These are phyloP conservation scores for Pestalotiopsis sp. DNA, from an alignment of 2,329 filamentous ascomycete genomes.

Conservation along the genomic window DNA sequence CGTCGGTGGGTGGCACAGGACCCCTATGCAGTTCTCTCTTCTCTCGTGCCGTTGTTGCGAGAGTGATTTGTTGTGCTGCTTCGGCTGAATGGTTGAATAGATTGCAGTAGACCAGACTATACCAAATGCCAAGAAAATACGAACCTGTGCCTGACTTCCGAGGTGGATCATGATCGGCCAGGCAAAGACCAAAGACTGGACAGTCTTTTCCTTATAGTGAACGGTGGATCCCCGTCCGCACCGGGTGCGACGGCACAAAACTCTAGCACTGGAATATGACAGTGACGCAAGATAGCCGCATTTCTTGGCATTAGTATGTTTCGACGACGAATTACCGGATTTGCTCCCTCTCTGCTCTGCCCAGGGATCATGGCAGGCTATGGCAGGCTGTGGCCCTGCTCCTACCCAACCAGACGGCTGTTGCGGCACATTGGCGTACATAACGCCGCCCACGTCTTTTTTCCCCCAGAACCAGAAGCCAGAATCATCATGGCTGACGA, in stretches of 20 bases:
- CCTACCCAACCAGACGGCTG: conserved; percentile 1
- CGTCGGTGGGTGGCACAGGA: not conserved
- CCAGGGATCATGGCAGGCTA: not conserved
- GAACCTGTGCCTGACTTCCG: not conserved
- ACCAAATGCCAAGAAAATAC: not conserved
- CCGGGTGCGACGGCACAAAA: conserved; percentile 2
- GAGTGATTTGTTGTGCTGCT: not conserved
- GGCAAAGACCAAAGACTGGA: not conserved
- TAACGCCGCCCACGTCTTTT: not conserved
- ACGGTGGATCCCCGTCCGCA: not conserved
- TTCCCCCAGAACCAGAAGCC: too few species aligned
- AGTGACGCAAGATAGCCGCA: conserved; percentile 16
- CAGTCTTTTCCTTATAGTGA: not conserved
- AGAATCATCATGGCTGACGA: not conserved
- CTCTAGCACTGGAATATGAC: not conserved
- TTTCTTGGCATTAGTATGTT: conserved; percentile 23
- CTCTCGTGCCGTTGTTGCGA: not conserved
- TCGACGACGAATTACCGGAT: conserved; percentile 15
- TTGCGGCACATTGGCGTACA: conserved; percentile 2
- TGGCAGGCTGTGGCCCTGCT: not conserved
- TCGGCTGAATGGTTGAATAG: too few species aligned
- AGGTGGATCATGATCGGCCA: not conserved
- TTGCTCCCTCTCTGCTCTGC: not conserved
- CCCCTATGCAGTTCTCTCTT: not conserved
- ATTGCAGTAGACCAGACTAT: not conserved